phyloP scores from a whole-genome alignment of 495 filamentous ascomycete genomes.

The Xeromyces bisporus region DNA sequence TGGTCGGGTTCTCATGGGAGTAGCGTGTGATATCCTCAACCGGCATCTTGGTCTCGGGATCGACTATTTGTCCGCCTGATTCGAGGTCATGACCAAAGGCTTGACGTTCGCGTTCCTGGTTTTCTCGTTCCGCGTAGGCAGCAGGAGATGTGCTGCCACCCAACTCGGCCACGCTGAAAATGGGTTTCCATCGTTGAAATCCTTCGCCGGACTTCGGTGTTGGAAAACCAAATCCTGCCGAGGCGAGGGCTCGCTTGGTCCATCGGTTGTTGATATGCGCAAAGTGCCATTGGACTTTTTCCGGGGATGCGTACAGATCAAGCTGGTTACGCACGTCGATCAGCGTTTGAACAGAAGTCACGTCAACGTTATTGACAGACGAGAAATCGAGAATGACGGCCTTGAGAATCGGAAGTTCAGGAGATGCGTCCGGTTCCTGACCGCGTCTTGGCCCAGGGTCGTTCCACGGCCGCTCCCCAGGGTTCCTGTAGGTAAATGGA shows the following conservation, averaged over 20 bases:
- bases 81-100: slow-evolving; percentile 19
- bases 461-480: slow-evolving; percentile 91
- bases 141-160: slow-evolving; percentile 56
- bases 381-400: slow-evolving; percentile 92
- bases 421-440: slow-evolving; percentile 27
- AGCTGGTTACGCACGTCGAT: slow-evolving; percentile 98
- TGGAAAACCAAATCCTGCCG: slow-evolving; percentile 85
- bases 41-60: slow-evolving; percentile 8
- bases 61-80: slow-evolving; percentile 15
- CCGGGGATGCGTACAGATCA: slow-evolving; percentile 69
- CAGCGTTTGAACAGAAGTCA: slow-evolving; percentile 84
- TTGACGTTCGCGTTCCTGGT: slow-evolving; percentile 38
- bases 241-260: slow-evolving; percentile 89
- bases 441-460: slow-evolving; percentile 65
- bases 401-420: slow-evolving; percentile 59
- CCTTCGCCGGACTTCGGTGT: slow-evolving; percentile 38
- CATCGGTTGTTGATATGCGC: slow-evolving; percentile 90
- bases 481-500: slow-evolving; percentile 38
- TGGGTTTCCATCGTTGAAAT: slow-evolving; percentile 73
- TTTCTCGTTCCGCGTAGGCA: slow-evolving; percentile 35
- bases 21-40: neutral
- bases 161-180: slow-evolving; percentile 87
- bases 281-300: slow-evolving; percentile 89
- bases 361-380: slow-evolving; percentile 90
- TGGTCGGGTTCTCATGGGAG: slow-evolving; percentile 14